Percentiles rank a stretch among this genome's conserved stretches.
These are phyloP conservation scores for Coemansia sp. DNA, from an alignment of 192 early-diverging fungal species.

Conservation along the genomic window DNA sequence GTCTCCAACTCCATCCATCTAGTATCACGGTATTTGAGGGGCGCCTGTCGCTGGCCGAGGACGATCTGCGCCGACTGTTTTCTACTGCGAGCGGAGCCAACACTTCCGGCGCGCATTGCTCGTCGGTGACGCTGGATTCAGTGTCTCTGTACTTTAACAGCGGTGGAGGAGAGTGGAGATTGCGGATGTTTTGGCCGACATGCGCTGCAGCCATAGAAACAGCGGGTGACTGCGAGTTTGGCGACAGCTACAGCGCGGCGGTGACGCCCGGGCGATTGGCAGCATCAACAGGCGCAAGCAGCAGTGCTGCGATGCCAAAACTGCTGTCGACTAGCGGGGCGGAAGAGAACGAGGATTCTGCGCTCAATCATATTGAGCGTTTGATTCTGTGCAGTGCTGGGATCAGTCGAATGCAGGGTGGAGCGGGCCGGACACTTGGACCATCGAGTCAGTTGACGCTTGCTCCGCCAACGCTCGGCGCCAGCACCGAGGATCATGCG, in stretches of 20 bases:
- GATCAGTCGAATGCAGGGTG: constrained; percentile 13
- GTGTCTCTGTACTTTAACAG: not conserved
- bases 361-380: constrained; percentile 29
- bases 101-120: not conserved
- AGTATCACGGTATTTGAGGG: constrained; percentile 25
- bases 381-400: constrained; percentile 31
- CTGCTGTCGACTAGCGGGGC: no score
- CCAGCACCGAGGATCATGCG: not conserved
- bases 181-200: constrained; percentile 34
- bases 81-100: not conserved
- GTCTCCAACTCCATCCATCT: constrained; percentile 13
- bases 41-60: not conserved
- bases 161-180: not conserved
- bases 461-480: not conserved
- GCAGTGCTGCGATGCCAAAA: not conserved
- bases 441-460: constrained; percentile 3
- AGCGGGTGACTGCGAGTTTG: not conserved
- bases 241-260: not conserved
- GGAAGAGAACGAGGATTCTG: constrained; percentile 1
- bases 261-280: not conserved
- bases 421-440: constrained; percentile 1
- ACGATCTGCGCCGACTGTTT: not conserved
- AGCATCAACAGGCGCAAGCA: not conserved
- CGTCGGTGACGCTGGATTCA: constrained; percentile 5
- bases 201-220: constrained; percentile 8